Evolutionary conservation across 495 filamentous ascomycete genomes (phyloP), one percentile per base, ranked within the genome.

Genomic region (Penicillium coprophilum): DNA sequence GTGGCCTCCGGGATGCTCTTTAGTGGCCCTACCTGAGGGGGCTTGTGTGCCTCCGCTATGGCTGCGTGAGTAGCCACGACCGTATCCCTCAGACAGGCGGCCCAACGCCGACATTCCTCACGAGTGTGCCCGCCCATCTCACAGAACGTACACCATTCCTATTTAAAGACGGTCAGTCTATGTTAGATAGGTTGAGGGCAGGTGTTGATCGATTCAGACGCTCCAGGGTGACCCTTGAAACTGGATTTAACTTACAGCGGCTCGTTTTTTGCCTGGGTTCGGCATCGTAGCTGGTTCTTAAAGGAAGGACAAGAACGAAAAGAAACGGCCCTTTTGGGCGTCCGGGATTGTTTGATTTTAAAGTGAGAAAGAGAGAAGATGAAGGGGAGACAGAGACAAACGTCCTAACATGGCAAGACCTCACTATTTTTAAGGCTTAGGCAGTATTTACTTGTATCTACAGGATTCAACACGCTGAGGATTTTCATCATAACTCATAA

Each of bases 401-500:
- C 9, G 10, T 30, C 7, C 30, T 32, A 4, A 32, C 3, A 11
- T 32, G 30, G 30, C 9, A 32, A 11, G 24, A 27, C 24, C 24
- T 27, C 24, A n/a, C n/a, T n/a, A n/a, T 27, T 27, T 27, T 27
- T 6, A 27, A 27, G 24, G 24, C 24, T 27, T 27, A 27, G 24
- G 7, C 24, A 27, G 24, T 4, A 6, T 27, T 27, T 27, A 27
- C 7, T 27, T 27, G 24, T 4, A 27, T 27, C 24, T 27, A 27
- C 24, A 27, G 24, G 24, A 4, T 27, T 27, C 4, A 27, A 27
- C 24, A 27, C 24, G 0, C n/a, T 27, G 24, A 6, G 24, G 7
- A 6, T 27, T 27, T 27, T 27, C 24, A 54, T 54, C 52, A 66
- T 61, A 44, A 63, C 58, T 61, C 59, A 67, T 66, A 59, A 50